Conservation (phyloP, 371 early-diverging fungal species). For the Apophysomyces variabilis region DNA sequence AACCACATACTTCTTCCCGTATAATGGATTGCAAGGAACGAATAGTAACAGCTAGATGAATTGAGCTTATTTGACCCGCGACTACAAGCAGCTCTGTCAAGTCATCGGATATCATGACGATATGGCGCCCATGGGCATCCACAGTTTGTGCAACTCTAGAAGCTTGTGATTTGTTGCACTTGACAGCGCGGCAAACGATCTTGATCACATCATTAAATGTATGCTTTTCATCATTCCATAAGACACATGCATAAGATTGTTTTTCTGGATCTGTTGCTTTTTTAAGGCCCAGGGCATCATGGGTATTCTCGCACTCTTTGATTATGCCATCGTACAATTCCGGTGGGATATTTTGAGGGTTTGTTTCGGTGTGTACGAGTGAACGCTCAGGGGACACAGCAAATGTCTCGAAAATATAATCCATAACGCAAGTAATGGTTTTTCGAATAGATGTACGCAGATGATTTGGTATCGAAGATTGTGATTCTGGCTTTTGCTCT, state of each 20-base stretch:
- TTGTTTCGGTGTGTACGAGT: background rate
- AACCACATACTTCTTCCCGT: constrained; percentile 79
- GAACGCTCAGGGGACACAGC: constrained; percentile 67
- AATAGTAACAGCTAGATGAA: constrained; percentile 82
- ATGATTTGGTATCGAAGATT: constrained; percentile 36
- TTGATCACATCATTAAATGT: constrained; percentile 90
- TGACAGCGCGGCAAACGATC: constrained; percentile 67
- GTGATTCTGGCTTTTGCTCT: constrained; percentile 6
- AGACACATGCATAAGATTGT: constrained; percentile 62
- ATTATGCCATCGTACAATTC: constrained; percentile 28
- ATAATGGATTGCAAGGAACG: constrained; percentile 80
- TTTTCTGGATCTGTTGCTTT: constrained; percentile 12
- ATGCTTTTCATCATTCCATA: constrained; percentile 98
- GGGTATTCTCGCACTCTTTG: constrained; percentile 38
- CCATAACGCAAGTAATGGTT: constrained; percentile 81
- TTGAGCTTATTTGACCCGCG: constrained; percentile 67
- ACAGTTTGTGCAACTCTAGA: constrained; percentile 35
- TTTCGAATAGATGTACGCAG: constrained; percentile 64
- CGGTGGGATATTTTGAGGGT: constrained; percentile 28
- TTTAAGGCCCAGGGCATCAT: constrained; percentile 50
- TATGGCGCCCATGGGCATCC: constrained; percentile 75
- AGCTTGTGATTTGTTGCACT: constrained; percentile 48
- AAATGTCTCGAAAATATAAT: constrained; percentile 89
- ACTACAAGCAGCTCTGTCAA: constrained; percentile 65
- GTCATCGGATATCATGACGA: constrained; percentile 69